Conservation (phyloP, 179 eudicot species). For the Camellia oleifera region DNA sequence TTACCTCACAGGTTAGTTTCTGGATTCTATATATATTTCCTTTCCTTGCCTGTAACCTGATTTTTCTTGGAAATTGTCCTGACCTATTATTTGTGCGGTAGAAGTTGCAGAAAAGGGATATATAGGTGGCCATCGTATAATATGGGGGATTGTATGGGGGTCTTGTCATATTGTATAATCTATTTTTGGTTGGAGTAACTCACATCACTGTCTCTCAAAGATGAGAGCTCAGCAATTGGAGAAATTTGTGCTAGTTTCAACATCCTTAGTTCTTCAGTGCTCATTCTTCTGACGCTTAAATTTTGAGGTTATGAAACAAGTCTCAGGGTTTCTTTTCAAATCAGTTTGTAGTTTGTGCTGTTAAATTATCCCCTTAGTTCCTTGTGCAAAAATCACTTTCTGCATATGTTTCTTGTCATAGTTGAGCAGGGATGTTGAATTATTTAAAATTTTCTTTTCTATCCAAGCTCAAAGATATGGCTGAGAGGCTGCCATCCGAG, state of each 20-base stretch:
- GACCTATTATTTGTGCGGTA: neutral
- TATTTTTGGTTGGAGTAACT: conserved; percentile 1
- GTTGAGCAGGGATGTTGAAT: neutral
- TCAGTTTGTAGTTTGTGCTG: neutral
- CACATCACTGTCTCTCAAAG: neutral
- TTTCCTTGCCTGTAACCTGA: neutral
- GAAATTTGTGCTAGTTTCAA: neutral
- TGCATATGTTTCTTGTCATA: neutral
- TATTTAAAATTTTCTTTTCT: neutral
- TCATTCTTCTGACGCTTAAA: neutral
- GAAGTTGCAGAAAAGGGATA: neutral
- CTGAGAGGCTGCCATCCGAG: conserved; percentile 91
- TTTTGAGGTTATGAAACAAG: neutral
- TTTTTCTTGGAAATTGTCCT: neutral
- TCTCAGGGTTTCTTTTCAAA: neutral
- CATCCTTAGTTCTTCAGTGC: neutral
- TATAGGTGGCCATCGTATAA: neutral
- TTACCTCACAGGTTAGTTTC: conserved; percentile 74
- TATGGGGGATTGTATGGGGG: neutral
- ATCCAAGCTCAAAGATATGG: conserved; percentile 88
- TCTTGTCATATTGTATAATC: neutral
- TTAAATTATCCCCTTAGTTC: neutral
- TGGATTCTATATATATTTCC: neutral
- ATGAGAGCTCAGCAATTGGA: neutral
- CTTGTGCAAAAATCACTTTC: neutral